Evolutionary conservation across 1,284 basidiomycete genomes (phyloP).

Genomic region (Naganishia sp.): DNA sequence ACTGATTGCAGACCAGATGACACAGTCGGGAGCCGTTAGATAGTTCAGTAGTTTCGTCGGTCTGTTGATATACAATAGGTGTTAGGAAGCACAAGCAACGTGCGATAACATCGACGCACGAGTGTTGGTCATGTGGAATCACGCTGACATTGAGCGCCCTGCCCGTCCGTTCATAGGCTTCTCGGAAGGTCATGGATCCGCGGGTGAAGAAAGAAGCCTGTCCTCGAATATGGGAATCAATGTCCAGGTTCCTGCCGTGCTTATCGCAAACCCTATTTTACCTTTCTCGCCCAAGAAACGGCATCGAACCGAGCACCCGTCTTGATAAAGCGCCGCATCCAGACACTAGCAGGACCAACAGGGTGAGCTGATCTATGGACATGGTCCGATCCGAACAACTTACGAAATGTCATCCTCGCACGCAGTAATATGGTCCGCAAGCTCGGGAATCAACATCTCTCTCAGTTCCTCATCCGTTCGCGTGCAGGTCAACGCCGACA

Average conservation of each 20-base stretch:
- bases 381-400: conserved; percentile 10
- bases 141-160: conserved; percentile 90
- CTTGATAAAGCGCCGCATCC: conserved; percentile 76
- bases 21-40: conserved; percentile 85
- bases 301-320: conserved; percentile 95
- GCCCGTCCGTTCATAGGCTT: conserved; percentile 91
- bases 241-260: too few relatives aligned
- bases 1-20: conserved; percentile 60
- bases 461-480: conserved; percentile 86
- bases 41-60: conserved; percentile 96
- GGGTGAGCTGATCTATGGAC: too few relatives aligned
- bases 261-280: conserved; percentile 42
- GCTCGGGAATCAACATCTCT: conserved; percentile 70
- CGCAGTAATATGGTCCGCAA: conserved; percentile 86
- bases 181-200: conserved; percentile 92
- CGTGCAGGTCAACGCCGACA: conserved; percentile 79
- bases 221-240: not conserved
- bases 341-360: conserved; percentile 61
- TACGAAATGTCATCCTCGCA: conserved; percentile 67
- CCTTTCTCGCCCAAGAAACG: conserved; percentile 87
- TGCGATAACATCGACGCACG: conserved; percentile 59
- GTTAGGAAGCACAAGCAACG: not conserved
- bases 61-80: conserved; percentile 51
- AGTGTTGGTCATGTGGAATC: conserved; percentile 89
- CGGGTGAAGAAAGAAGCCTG: conserved; percentile 81